Conservation (phyloP, 23 red algal genomes). For the Gracilaria gracilis region DNA sequence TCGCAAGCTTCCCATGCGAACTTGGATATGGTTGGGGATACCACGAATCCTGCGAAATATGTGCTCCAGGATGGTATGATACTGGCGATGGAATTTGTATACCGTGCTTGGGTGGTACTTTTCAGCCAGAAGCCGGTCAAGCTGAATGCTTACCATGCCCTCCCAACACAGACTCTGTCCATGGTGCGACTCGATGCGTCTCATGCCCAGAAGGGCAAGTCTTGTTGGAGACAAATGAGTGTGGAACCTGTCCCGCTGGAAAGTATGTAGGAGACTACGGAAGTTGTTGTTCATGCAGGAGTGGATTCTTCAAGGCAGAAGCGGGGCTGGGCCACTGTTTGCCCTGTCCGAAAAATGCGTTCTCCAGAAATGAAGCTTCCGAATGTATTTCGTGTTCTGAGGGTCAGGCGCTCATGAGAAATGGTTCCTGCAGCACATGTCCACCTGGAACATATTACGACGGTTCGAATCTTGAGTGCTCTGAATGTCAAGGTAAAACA, state of each 20-base stretch:
- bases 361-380: not conserved
- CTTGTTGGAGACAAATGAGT: not conserved
- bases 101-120: not conserved
- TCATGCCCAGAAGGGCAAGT: conserved; percentile 2
- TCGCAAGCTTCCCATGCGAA: not conserved
- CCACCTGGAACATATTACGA: not conserved
- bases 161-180: not conserved
- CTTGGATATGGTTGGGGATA: not conserved
- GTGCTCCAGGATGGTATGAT: not conserved
- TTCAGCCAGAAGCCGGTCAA: conserved; percentile 14
- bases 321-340: not conserved
- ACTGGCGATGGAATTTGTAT: not conserved
- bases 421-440: not conserved
- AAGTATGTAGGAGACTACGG: not conserved
- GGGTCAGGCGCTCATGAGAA: not conserved
- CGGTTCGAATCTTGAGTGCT: not conserved
- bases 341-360: not conserved
- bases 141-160: not conserved
- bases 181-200: not conserved
- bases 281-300: not conserved
- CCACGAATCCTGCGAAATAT: not conserved
- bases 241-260: not conserved
- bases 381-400: not conserved
- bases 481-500: not conserved
- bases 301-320: not conserved